Evolutionary conservation across 2,329 filamentous ascomycete genomes (phyloP).

Genomic region (Clathrospora elynae): DNA sequence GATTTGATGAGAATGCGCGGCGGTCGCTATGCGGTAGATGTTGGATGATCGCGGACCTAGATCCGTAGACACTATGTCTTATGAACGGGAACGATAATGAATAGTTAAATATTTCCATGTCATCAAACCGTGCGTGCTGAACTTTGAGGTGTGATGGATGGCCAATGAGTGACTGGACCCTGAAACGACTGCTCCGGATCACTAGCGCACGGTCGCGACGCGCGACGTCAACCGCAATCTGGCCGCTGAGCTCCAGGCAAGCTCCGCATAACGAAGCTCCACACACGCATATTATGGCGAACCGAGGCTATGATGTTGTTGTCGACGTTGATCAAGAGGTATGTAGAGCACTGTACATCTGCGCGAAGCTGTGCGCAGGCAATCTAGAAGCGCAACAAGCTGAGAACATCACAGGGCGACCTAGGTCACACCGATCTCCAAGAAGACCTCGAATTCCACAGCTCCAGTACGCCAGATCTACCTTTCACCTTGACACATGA

Average conservation of each 20-base stretch:
- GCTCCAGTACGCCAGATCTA: conserved; percentile 64
- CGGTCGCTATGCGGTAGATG: conserved; percentile 2
- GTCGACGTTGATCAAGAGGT: conserved; percentile 98
- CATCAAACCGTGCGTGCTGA: not conserved
- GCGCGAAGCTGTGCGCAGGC: too few species aligned
- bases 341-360: conserved; percentile 38
- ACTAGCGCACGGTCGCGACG: conserved; percentile 28
- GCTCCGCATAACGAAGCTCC: conserved; percentile 18
- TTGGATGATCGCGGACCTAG: conserved; percentile 5
- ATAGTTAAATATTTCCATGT: not conserved
- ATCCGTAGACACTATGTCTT: conserved; percentile 3
- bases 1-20: not conserved
- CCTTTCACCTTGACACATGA: not conserved
- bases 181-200: conserved; percentile 28
- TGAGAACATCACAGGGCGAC: conserved; percentile 70
- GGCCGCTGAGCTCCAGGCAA: conserved; percentile 37
- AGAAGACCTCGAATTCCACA: conserved; percentile 99
- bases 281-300: conserved; percentile 63
- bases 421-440: conserved; percentile 97
- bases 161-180: conserved; percentile 9
- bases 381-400: too few species aligned
- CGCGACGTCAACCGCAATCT: conserved; percentile 43
- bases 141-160: not conserved
- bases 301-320: conserved; percentile 93
- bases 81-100: not conserved